These are phyloP conservation scores for Penicillium turbatum DNA, from an alignment of 495 filamentous ascomycete genomes.

Conservation along the genomic window DNA sequence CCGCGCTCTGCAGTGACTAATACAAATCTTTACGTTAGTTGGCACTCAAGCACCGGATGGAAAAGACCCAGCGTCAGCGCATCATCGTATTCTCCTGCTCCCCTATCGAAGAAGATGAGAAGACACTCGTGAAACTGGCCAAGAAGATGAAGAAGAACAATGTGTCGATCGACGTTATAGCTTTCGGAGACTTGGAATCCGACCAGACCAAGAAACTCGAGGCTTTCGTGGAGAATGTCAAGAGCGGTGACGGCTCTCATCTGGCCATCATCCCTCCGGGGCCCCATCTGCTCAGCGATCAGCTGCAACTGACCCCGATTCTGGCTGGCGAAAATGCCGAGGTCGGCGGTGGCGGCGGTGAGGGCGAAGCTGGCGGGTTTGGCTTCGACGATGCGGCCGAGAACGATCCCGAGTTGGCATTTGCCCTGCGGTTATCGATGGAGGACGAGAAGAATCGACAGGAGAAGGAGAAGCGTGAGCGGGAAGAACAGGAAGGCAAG, in stretches of 20 bases:
- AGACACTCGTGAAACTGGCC: constrained; percentile 80
- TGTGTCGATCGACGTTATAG: constrained; percentile 85
- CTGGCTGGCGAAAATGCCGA: constrained; percentile 69
- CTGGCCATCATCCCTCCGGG: constrained; percentile 88
- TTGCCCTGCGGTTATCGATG: constrained; percentile 95
- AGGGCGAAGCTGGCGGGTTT: constrained; percentile 68
- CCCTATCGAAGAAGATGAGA: constrained; percentile 82
- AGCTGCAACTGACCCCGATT: constrained; percentile 88
- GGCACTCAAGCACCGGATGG: constrained; percentile 96
- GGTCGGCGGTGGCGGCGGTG: constrained; percentile 45
- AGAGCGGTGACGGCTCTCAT: constrained; percentile 83
- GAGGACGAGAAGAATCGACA: constrained; percentile 95
- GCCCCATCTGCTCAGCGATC: constrained; percentile 83
- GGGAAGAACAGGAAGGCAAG: constrained; percentile 67
- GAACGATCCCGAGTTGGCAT: constrained; percentile 84
- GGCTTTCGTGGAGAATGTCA: constrained; percentile 88
- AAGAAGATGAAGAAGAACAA: constrained; percentile 98
- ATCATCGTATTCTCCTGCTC: constrained; percentile 96
- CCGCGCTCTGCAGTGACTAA: constrained; percentile 4
- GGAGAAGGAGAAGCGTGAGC: constrained; percentile 75
- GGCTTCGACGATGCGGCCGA: constrained; percentile 52
- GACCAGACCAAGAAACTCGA: constrained; percentile 89
- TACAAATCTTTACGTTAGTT: constrained; percentile 49
- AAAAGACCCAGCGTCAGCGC: constrained; percentile 90
- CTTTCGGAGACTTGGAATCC: constrained; percentile 88